Base-by-base conservation (phyloP, 345 rosid species). In the Hibiscus trionum region DNA sequence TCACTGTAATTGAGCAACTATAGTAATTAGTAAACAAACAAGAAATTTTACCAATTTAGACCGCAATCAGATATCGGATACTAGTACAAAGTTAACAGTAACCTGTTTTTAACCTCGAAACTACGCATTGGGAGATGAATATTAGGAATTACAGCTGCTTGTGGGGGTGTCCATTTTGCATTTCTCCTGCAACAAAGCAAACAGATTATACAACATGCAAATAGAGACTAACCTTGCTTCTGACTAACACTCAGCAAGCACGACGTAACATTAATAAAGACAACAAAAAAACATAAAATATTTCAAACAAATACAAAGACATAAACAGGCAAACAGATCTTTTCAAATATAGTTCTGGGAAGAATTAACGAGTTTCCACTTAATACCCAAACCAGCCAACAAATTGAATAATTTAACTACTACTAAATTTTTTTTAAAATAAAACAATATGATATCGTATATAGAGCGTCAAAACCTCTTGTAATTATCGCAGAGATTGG, bases 51-150 rank as follows among this genome's bases (percentile, higher is more conserved):
- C n/a, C 15, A 15, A 1, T 8, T 50, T 4, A 50, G 15, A 50
- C 42, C 16, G 16, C 58, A 49, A 49, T 47, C 37, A 7, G 21
- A 66, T 66, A 37, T 44, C 17, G 52, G 17, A 42, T 4, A 7
- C 56, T 52, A 17, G 46, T 37, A 53, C 1, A 21, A 39, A 49
- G 55, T 37, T 0, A 3, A 12, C 8, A 52, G 39, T 56, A n/a
- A 88, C 93, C 89, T 87, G 83, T 87, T 88, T 75, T 86, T 83
- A 39, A 84, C 89, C 79, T 90, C 95, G 66, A 84, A 82, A 76
- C 90, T 88, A 29, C 96, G 91, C 95, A 80, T 86, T 7, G 95
- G 98, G 53, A 89, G 91, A 79, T 89, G 94, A 58, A 85, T 75
- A 75, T 88, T 83, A 0, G 91, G 88, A 19, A 87, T 73, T 8